These are phyloP conservation scores for Pyrrhoderma lamaoense DNA, from an alignment of 1,284 basidiomycete species.

Conservation along the genomic window DNA sequence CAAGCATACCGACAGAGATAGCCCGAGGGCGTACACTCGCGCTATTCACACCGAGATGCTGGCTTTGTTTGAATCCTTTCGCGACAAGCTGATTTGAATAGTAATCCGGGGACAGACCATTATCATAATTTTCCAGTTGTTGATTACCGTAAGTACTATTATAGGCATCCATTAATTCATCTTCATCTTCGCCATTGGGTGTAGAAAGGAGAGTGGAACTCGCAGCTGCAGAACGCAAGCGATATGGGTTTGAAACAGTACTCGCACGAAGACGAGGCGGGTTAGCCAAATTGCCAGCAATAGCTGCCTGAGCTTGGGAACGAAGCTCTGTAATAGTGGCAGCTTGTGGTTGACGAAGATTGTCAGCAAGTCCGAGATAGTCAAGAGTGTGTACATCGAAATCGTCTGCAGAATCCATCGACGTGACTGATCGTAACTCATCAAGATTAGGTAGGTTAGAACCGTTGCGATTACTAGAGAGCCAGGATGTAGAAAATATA, in stretches of 20 bases:
- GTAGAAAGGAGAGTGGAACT: constrained; percentile 48
- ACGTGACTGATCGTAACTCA: constrained; percentile 71
- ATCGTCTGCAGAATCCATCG: constrained; percentile 76
- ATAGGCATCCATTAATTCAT: constrained; percentile 61
- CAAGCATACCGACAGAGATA: constrained; percentile 87
- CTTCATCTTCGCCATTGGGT: constrained; percentile 60
- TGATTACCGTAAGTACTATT: constrained; percentile 45
- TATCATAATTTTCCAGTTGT: constrained; percentile 54
- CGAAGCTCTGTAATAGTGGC: constrained; percentile 81
- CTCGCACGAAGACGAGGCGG: constrained; percentile 79
- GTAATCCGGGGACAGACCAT: constrained; percentile 40
- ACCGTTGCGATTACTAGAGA: constrained; percentile 52
- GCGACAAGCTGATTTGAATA: constrained; percentile 52
- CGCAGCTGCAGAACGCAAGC: constrained; percentile 49
- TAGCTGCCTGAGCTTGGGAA: constrained; percentile 81
- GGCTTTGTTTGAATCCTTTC: constrained; percentile 65
- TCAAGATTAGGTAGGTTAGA: constrained; percentile 61
- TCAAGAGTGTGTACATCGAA: constrained; percentile 91
- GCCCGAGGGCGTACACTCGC: constrained; percentile 63
- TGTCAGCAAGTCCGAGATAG: constrained; percentile 87
- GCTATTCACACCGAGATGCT: constrained; percentile 48
- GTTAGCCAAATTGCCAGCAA: constrained; percentile 72
- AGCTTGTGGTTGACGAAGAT: constrained; percentile 52
- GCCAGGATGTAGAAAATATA: constrained; percentile 84
- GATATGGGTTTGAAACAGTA: constrained; percentile 81